Evolutionary conservation across 2,329 filamentous ascomycete species (phyloP), one percentile per base, ranked within the genome.

Genomic region (Fusarium veterinarium): DNA sequence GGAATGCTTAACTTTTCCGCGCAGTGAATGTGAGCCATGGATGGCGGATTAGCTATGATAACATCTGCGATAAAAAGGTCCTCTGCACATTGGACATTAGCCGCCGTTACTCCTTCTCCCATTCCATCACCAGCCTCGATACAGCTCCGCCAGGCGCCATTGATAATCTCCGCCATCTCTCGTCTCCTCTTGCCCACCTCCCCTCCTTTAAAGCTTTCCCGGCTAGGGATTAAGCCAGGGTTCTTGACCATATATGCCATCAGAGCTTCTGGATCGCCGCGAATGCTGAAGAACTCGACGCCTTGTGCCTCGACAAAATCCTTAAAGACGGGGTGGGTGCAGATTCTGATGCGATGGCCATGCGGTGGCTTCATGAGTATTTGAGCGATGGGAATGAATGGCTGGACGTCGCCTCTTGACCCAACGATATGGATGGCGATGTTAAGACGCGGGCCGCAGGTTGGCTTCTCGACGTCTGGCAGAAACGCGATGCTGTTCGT

Each of bases 351-450:
- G 14, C 88, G 84, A 73, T 90, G 88, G 5, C 85, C 84, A 63
- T 86, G 80, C 0, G 77, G 77, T 6, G 75, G 60, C 19, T 69
- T 71, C 49, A 64, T 69, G 2, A 81, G 81, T 7, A 81, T 79
- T 69, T 86, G 83, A 0, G 90, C 89, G 2, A 91, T 80, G 0
- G 88, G 86, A 57, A 91, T 81, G 60, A 91, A 91, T 0, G 89
- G 89, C 66, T 91, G 88, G 7, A 79, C 76, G 42, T 80, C 77
- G 38, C 77, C 77, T 28, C 79, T 70, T 2, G 78, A 80, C 11
- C 79, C 79, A 44, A 80, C 77, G 23, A 28, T 28, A 28, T 28
- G 8, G 28, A 28, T 28, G 28, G 28, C 28, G 28, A 28, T 28
- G 28, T 28, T 80, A 77, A 51, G 79, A 77, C 78, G 33, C 80